Evolutionary conservation across 2,329 filamentous ascomycete species (phyloP).

Genomic region (Monilinia aucupariae): DNA sequence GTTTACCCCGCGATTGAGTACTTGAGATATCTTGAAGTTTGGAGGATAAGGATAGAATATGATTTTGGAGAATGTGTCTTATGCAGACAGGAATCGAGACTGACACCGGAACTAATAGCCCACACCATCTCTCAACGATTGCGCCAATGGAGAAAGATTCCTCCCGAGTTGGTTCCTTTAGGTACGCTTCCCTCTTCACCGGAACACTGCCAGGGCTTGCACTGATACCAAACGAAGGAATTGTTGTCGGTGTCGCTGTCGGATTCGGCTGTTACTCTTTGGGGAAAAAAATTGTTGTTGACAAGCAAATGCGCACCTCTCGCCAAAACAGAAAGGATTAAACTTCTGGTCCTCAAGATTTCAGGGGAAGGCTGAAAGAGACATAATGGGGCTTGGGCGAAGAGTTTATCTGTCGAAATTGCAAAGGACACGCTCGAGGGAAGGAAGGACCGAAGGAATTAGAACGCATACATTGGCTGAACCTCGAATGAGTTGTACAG

Average conservation of each 20-base stretch:
- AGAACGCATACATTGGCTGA: slow-evolving; percentile 8
- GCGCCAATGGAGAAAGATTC: slow-evolving; percentile 81
- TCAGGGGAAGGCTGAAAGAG: neutral
- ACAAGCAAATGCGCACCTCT: slow-evolving; percentile 86
- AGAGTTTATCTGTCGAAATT: neutral
- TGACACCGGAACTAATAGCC: slow-evolving; percentile 48
- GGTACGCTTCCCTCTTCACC: slow-evolving; percentile 52
- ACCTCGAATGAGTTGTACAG: slow-evolving; percentile 16
- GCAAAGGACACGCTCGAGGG: neutral
- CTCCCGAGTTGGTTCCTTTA: slow-evolving; percentile 89
- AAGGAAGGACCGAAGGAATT: slow-evolving; percentile 14
- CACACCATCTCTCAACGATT: slow-evolving; percentile 96
- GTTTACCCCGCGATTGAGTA: slow-evolving; percentile 35
- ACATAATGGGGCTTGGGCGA: slow-evolving; percentile 16
- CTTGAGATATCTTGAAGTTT: neutral
- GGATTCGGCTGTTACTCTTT: slow-evolving; percentile 77
- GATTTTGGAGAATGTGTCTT: slow-evolving; percentile 15
- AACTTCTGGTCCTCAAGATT: slow-evolving; percentile 13
- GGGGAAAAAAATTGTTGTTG: slow-evolving; percentile 73
- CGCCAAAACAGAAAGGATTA: slow-evolving; percentile 51
- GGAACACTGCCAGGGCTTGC: slow-evolving; percentile 17
- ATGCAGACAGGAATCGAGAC: slow-evolving; percentile 16
- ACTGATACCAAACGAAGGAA: slow-evolving; percentile 42
- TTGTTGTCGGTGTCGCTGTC: slow-evolving; percentile 83
- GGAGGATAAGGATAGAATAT: neutral